Evolutionary conservation across 345 rosid genomes (phyloP), one percentile per base, ranked within the genome.

Genomic region (Turnera subulata): DNA sequence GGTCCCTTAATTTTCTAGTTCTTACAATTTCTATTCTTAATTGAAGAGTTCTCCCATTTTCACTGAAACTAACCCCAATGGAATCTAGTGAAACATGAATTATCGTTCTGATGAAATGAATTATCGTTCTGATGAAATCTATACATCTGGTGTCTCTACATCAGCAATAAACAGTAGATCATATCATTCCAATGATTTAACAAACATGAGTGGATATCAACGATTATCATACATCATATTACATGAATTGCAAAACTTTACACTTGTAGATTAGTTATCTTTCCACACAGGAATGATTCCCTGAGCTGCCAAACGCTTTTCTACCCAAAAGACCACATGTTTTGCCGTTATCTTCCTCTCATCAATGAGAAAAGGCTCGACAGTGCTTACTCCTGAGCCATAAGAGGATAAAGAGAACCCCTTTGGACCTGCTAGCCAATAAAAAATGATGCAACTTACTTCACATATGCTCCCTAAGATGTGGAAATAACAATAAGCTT

Each of bases 281-380:
- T 68, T 76, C 95, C 97, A 84, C 38, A 86, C 98, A 0, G 93
- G 95, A 52, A 86, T 79, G 59, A 89, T 82, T 56, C 99, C 96
- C 61, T 93, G 99, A 9, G 99, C 97, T 14, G 96, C 99, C 43
- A 93, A 81, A 20, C 96, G 91, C 70, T 93, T 93, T 63, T 89
- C 88, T 4, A 89, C 89, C 97, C 99, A 93, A 69, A 93, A 93
- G 17, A 89, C 87, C 4, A 93, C 72, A 6, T 68, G 96, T 67
- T 67, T 82, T 10, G 82, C 84, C 0, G 99, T 93, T 38, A 85
- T 80, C 75, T 76, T 85, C 87, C 77, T 93, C 78, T 86, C 99
- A 22, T 93, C 99, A 0, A 93, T 59, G 0, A 86, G 97, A 76
- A 93, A 93, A 2, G 97, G 99, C 64, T 93, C 99, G 18, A 93